Conservation (phyloP, 1,139 yeast species). For the Diutina mesorugosa region DNA sequence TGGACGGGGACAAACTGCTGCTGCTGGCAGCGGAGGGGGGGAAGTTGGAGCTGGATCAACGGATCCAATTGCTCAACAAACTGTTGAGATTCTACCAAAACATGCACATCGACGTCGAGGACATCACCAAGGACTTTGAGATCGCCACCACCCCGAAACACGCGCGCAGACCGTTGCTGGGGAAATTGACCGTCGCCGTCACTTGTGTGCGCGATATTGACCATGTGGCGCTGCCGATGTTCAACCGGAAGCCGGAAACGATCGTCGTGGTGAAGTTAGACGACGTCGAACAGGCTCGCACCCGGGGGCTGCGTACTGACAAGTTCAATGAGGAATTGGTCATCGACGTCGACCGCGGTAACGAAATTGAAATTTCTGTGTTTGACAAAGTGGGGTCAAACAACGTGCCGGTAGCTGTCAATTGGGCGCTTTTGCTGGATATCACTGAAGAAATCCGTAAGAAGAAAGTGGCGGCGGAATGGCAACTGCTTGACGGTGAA, state of each 20-base stretch:
- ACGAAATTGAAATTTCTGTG: constrained; percentile 79
- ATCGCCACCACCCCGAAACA: constrained; percentile 54
- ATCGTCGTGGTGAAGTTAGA: constrained; percentile 71
- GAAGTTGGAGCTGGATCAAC: constrained; percentile 68
- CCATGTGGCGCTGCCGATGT: constrained; percentile 74
- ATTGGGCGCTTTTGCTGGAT: constrained; percentile 85
- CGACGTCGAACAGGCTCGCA: constrained; percentile 68
- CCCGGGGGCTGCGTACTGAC: constrained; percentile 65
- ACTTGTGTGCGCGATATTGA: constrained; percentile 81
- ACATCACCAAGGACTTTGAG: constrained; percentile 46
- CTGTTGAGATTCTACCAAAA: constrained; percentile 81
- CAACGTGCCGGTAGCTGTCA: constrained; percentile 78
- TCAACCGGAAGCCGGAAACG: constrained; percentile 72
- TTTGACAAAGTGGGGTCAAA: constrained; percentile 64
- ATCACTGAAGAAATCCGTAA: constrained; percentile 90
- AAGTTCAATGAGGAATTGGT: constrained; percentile 78
- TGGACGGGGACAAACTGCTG: constrained; percentile 83
- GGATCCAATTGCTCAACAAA: constrained; percentile 72
- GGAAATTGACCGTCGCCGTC: constrained; percentile 57
- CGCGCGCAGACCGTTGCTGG: constrained; percentile 74
- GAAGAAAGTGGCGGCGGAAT: constrained; percentile 68
- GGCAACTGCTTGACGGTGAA: constrained; percentile 6
- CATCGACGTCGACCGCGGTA: constrained; percentile 76
- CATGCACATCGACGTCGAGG: constrained; percentile 65
- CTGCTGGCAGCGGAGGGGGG: constrained; percentile 88